Conservation (phyloP, 148 eudicot genomes). For the Nyssa sinensis region DNA sequence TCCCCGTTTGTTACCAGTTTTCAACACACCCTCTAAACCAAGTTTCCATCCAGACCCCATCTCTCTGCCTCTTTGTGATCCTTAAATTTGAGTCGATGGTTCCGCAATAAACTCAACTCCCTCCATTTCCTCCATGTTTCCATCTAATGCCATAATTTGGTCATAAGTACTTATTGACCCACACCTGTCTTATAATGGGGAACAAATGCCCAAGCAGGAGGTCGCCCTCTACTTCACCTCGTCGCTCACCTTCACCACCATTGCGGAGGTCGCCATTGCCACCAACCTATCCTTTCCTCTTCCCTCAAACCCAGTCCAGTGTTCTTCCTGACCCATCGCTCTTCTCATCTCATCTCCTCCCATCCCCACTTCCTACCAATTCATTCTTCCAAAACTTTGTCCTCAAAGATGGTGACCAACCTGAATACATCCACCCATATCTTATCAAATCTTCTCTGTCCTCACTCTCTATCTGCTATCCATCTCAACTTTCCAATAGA, state of each 20-base stretch:
- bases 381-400: conserved; percentile 90
- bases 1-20: too few species aligned
- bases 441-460: conserved; percentile 59
- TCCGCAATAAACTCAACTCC: too few species aligned
- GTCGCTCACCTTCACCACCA: conserved; percentile 14
- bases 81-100: too few species aligned
- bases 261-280: too few species aligned
- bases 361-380: conserved; percentile 78
- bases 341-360: conserved; percentile 56
- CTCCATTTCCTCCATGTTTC: too few species aligned
- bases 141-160: too few species aligned
- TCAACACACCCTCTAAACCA: too few species aligned
- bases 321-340: conserved; percentile 78
- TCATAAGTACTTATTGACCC: too few species aligned
- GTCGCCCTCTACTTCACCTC: not conserved
- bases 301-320: conserved; percentile 55
- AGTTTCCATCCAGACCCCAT: too few species aligned
- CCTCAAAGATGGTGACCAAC: conserved; percentile 90
- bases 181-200: not conserved
- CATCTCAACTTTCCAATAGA: conserved; percentile 49
- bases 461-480: conserved; percentile 66
- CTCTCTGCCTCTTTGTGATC: too few species aligned
- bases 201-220: not conserved
- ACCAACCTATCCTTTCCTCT: conserved; percentile 34
- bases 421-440: conserved; percentile 88